These are phyloP conservation scores for Leucaena leucocephala DNA, from an alignment of 306 rosid genomes.

Conservation along the genomic window DNA sequence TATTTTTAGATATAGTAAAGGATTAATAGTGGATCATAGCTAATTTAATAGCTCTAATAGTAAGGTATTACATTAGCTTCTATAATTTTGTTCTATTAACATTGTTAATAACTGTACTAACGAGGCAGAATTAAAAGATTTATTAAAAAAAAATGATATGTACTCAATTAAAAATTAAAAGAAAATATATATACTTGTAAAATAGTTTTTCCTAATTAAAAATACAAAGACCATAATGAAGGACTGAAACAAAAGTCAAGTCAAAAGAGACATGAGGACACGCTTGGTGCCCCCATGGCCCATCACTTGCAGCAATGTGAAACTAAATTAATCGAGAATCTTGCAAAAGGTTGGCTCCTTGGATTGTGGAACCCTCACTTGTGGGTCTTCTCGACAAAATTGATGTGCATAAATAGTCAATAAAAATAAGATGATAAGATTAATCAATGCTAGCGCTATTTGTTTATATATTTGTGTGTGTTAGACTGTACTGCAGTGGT, in stretches of 20 bases:
- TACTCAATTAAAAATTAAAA: too few relatives aligned
- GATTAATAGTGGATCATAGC: too few relatives aligned
- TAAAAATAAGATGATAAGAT: not conserved
- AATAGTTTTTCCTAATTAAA: too few relatives aligned
- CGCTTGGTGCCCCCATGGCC: conserved; percentile 20
- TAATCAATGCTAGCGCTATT: not conserved
- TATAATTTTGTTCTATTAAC: too few relatives aligned
- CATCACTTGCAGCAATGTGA: conserved; percentile 31
- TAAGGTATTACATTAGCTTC: too few relatives aligned
- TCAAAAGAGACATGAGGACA: conserved; percentile 36
- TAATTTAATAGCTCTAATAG: too few relatives aligned
- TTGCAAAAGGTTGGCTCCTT: conserved; percentile 35
- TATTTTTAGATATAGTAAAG: too few relatives aligned
- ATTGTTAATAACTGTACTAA: too few relatives aligned
- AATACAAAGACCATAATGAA: not conserved
- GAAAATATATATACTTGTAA: too few relatives aligned
- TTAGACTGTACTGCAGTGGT: not conserved
- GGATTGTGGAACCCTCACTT: conserved; percentile 34
- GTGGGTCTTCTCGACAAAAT: not conserved
- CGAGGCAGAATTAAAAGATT: too few relatives aligned
- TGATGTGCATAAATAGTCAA: not conserved
- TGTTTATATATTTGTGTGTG: not conserved
- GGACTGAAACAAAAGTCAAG: conserved; percentile 38
- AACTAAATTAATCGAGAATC: conserved; percentile 28
- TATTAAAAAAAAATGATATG: too few relatives aligned